phyloP scores from a whole-genome alignment of 768 basidiomycete species.

The Hygrophoropsis aurantiaca region DNA sequence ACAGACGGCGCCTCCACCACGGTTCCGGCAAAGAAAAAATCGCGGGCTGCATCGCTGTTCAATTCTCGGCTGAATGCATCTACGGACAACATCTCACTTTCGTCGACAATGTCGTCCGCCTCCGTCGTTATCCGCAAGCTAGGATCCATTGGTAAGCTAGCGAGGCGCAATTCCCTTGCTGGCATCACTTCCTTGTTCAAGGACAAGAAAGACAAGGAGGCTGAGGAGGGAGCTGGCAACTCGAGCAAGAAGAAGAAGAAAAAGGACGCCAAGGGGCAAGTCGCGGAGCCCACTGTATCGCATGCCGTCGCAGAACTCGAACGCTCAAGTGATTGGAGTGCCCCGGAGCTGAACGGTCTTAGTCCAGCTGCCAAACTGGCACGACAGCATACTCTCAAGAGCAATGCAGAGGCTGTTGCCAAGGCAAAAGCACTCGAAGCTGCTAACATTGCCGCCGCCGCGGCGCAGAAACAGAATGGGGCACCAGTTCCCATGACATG shows the following conservation, averaged over 20 bases:
- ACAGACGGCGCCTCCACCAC: constrained; percentile 37
- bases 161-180: constrained; percentile 83
- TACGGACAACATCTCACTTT: constrained; percentile 94
- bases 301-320: constrained; percentile 87
- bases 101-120: constrained; percentile 91
- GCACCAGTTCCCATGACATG: constrained; percentile 61
- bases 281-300: constrained; percentile 69
- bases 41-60: constrained; percentile 75
- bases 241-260: constrained; percentile 49
- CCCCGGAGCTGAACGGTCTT: constrained; percentile 63
- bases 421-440: constrained; percentile 36
- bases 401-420: constrained; percentile 55
- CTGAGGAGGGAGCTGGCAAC: constrained; percentile 26
- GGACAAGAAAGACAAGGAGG: constrained; percentile 63
- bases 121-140: constrained; percentile 97
- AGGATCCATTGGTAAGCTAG: constrained; percentile 85
- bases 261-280: constrained; percentile 62
- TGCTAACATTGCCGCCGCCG: constrained; percentile 11
- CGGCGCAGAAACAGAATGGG: constrained; percentile 27
- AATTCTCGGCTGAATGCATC: constrained; percentile 85
- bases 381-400: constrained; percentile 88
- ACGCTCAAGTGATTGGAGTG: constrained; percentile 63
- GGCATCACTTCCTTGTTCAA: constrained; percentile 95
- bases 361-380: constrained; percentile 91
- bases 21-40: constrained; percentile 65